Evolutionary conservation across 2,329 filamentous ascomycete species (phyloP).

Genomic region (Setomelanomma holmii): DNA sequence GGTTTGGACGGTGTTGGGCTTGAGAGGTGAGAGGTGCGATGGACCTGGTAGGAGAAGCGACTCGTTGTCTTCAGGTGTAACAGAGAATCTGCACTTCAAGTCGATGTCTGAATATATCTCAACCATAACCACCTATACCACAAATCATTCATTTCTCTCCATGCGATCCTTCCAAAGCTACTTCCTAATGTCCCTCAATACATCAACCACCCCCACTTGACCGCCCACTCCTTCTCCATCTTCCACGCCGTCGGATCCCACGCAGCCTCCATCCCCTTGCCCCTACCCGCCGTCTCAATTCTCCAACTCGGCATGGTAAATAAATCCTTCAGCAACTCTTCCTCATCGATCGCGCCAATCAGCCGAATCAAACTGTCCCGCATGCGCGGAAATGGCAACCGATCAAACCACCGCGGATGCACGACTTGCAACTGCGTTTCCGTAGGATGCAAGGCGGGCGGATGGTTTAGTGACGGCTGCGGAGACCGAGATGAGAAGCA

Average conservation of each 20-base stretch:
- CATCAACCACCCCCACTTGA: slow-evolving; percentile 47
- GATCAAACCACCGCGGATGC: slow-evolving; percentile 51
- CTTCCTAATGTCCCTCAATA: no score
- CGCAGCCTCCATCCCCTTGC: slow-evolving; percentile 12
- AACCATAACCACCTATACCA: no score
- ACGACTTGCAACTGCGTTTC: slow-evolving; percentile 40
- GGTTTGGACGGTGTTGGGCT: no score
- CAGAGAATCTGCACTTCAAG: no score
- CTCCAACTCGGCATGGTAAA: slow-evolving; percentile 44
- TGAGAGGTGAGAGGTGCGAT: no score
- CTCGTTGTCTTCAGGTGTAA: no score
- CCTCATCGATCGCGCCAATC: slow-evolving; percentile 43
- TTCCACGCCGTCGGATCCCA: slow-evolving; percentile 48
- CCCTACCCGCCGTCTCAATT: slow-evolving; percentile 25
- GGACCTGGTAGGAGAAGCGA: no score
- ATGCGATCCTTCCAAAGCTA: no score
- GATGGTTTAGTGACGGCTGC: slow-evolving; percentile 22
- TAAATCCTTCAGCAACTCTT: slow-evolving; percentile 46
- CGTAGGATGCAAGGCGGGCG: slow-evolving; percentile 43
- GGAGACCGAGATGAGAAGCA: slow-evolving; percentile 30
- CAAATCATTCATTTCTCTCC: no score
- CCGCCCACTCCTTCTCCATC: slow-evolving; percentile 41
- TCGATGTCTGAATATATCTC: no score
- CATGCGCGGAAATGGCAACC: slow-evolving; percentile 52
- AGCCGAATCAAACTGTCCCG: slow-evolving; percentile 48